Evolutionary conservation across 2,329 filamentous ascomycete species (phyloP), one percentile per base, ranked within the genome.

Genomic region (Arthrobotrys entomopaga): DNA sequence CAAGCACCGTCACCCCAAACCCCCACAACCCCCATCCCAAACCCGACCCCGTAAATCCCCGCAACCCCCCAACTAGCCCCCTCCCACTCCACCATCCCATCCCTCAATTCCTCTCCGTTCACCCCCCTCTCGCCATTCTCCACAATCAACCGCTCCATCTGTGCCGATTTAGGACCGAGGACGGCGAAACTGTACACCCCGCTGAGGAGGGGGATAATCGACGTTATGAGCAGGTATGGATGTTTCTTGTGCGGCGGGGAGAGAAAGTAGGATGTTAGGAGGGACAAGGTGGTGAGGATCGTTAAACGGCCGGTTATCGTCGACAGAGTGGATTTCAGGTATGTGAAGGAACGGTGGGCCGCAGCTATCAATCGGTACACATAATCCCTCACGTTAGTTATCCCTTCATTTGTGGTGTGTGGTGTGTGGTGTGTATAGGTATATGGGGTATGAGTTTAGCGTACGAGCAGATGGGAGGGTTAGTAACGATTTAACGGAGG

Each of bases 391-490:
- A 15, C n/a, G 42, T 46, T 46, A n/a, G 13, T 5, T 46, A 46
- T 46, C 42, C 1, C 11, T 5, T 8, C 6, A 5, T 46, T 5
- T 46, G 42, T 6, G n/a, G 13, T 13, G 16, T n/a, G 8, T 46
- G 42, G 16, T 46, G 16, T 6, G 42, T n/a, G 11, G 8, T 7
- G 16, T 10, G 6, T 6, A 40, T 6, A 40, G 6, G 13, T 40
- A 7, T 40, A 13, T 13, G 34, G 34, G 34, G 34, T n/a, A n/a
- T n/a, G n/a, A n/a, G n/a, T n/a, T n/a, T n/a, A n/a, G 13, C 70
- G 43, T 64, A 74, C 70, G 70, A 52, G 70, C 70, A 3, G 70
- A 74, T 16, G 70, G 70, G 4, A 74, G 63, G 2, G 70, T 74
- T 20, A 74, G 38, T 15, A 74, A 22, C 0, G 70, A 63, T 49